Percentiles rank a stretch among this genome's conserved stretches.
Conservation (phyloP, 2,329 filamentous ascomycete species). For the Akanthomyces dipterigenus region DNA sequence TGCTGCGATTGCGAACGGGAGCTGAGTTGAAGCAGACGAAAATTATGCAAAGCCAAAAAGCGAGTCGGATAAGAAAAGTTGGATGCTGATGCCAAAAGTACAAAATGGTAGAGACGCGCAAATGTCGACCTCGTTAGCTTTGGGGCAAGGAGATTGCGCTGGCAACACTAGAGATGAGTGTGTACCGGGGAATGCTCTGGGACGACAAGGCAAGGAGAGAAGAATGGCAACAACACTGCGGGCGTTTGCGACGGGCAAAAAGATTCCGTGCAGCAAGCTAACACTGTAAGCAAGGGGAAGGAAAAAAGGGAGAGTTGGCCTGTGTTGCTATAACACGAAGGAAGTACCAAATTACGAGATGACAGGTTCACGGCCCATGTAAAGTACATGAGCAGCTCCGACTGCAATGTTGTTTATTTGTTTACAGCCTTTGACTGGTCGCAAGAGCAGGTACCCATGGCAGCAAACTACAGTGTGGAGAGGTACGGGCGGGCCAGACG, state of each 20-base stretch:
- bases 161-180: constrained; percentile 1
- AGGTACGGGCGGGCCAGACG: constrained; percentile 1
- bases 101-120: neutral
- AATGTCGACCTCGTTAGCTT: constrained; percentile 1
- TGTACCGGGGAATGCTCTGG: neutral
- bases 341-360: neutral
- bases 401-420: constrained; percentile 10
- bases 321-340: neutral
- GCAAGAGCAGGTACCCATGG: neutral
- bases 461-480: neutral
- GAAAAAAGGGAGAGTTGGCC: neutral
- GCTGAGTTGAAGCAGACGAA: neutral
- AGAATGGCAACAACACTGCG: neutral
- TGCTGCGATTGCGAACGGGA: neutral
- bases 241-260: neutral
- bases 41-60: neutral
- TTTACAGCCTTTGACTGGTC: constrained; percentile 1
- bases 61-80: neutral
- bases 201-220: neutral
- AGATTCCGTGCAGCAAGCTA: neutral
- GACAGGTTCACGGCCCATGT: neutral
- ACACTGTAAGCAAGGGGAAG: neutral
- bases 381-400: neutral
- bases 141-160: constrained; percentile 8
- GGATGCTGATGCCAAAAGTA: neutral